A percentile compares a stretch with the other conserved stretches of the same genome.
These are phyloP conservation scores for Selaginella moellendorffii DNA, from an alignment of 75 land plant genomes.

Conservation along the genomic window DNA sequence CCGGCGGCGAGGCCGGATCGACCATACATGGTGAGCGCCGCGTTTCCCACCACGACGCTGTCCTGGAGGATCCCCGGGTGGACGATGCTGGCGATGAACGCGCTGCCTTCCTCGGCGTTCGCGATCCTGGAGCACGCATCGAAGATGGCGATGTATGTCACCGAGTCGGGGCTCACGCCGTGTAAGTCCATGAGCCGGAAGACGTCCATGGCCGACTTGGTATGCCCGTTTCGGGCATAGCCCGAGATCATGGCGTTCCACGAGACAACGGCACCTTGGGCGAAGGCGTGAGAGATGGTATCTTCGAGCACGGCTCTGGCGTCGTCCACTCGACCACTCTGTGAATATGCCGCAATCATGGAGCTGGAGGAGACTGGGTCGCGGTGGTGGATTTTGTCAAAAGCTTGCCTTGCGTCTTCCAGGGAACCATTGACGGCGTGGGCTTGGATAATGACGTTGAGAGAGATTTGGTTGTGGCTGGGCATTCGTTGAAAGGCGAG, in stretches of 20 bases:
- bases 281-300: background rate
- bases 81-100: background rate
- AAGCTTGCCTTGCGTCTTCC: background rate
- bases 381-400: background rate
- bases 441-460: background rate
- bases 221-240: background rate
- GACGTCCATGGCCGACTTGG: background rate
- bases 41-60: background rate
- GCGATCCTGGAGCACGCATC: background rate
- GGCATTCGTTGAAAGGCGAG: background rate
- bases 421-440: background rate
- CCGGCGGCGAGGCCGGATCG: background rate
- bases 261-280: conserved; percentile 21
- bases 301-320: background rate
- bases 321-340: background rate
- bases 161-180: background rate
- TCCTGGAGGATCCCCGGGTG: background rate
- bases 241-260: background rate
- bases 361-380: background rate
- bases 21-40: background rate
- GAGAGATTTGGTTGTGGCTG: background rate
- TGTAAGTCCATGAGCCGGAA: background rate
- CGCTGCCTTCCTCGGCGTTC: background rate
- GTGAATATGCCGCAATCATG: background rate
- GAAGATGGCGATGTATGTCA: background rate